Evolutionary conservation across 2,329 filamentous ascomycete genomes (phyloP).

Genomic region (Purpureocillium takamizusanense): DNA sequence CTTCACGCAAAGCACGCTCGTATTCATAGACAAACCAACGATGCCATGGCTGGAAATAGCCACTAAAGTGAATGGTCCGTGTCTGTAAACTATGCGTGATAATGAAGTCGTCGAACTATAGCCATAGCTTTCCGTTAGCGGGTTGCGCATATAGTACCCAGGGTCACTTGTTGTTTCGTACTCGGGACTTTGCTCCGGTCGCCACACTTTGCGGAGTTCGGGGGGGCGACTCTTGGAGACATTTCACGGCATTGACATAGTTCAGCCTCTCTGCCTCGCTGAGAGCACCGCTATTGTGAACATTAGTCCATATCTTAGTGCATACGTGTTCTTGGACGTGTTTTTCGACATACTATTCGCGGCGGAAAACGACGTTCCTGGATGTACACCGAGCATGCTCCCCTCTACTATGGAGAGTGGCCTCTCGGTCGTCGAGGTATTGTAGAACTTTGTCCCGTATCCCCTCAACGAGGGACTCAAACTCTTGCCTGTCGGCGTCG

Average conservation of each 20-base stretch:
- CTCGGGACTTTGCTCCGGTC: constrained; percentile 26
- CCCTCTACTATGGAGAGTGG: too few species aligned
- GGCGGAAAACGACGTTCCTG: not conserved
- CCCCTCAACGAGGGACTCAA: too few species aligned
- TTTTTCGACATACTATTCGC: constrained; percentile 3
- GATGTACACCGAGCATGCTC: not conserved
- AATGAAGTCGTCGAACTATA: constrained; percentile 28
- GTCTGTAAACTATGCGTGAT: constrained; percentile 31
- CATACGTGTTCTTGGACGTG: not conserved
- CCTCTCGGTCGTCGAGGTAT: too few species aligned
- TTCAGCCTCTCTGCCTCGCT: constrained; percentile 20
- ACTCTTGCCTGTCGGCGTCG: too few species aligned
- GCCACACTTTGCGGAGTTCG: constrained; percentile 18
- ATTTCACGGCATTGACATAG: constrained; percentile 32
- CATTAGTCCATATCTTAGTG: too few species aligned
- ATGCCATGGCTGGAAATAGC: constrained; percentile 24
- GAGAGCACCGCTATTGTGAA: constrained; percentile 18
- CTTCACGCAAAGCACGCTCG: constrained; percentile 11
- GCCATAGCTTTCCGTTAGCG: too few species aligned
- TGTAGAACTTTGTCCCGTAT: too few species aligned
- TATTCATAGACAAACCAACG: constrained; percentile 19
- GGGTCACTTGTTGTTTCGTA: too few species aligned
- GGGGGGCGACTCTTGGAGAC: constrained; percentile 23
- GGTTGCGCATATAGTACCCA: too few species aligned
- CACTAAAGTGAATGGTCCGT: constrained; percentile 20